Evolutionary conservation across 2,329 filamentous ascomycete genomes (phyloP), one percentile per base, ranked within the genome.

Genomic region (Fusarium guadeloupense): DNA sequence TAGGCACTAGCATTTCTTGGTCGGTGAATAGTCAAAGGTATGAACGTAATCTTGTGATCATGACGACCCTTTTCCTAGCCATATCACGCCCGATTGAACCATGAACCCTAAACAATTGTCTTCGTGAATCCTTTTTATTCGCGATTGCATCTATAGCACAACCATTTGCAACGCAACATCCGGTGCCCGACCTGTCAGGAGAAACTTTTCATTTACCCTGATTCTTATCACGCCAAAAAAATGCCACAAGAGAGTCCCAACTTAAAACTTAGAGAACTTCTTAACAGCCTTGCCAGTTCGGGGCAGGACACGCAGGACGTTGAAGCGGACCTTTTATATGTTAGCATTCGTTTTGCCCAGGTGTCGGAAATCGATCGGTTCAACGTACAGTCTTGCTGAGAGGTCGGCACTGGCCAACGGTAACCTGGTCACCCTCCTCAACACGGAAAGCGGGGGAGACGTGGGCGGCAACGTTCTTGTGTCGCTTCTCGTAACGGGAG

Each of bases 371-470:
- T 42, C 21, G 26, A 14, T 31, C 42, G 41, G 30, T 40, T 23
- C 16, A 72, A 90, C 92, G 73, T 91, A 99, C 96, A 81, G 95
- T 99, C 92, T 99, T 99, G 91, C 89, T 93, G 77, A 99, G 88
- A 77, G 95, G 95, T 83, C 95, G 88, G 92, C 95, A 99, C 87
- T 99, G 95, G 84, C 95, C 95, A 82, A 99, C 94, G 75, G 94
- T 97, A 76, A 99, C 96, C 85, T 94, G 90, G 84, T 99, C 95
- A 89, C 95, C 96, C 81, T 98, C 94, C 86, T 96, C 91, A 75
- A 98, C 93, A 97, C 95, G 95, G 93, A 99, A 99, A 82, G 94
- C 94, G 75, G 95, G 95, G 70, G 93, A 97, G 77, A 98, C 94
- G 89, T 99, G 95, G 72, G 94, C 95, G 77, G 95, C 92, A 71